Conservation (phyloP, 495 filamentous ascomycete genomes). For the Filosporella fistucella region DNA sequence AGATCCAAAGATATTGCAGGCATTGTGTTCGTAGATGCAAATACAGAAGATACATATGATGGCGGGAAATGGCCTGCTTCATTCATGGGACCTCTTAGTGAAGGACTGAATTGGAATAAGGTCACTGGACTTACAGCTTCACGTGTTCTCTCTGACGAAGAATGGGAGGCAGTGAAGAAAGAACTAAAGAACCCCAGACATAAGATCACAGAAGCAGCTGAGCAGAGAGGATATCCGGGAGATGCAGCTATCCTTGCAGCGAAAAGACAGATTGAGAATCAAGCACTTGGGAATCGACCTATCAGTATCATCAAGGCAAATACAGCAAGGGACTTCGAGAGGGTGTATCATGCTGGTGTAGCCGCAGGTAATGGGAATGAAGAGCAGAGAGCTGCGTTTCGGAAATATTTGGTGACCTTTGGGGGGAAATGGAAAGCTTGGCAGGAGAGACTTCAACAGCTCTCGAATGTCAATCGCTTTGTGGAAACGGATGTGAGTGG, state of each 20-base stretch:
- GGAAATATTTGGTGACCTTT: too few species aligned
- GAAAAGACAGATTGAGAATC: conserved; percentile 12
- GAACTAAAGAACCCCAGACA: neutral
- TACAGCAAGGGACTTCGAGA: conserved; percentile 4
- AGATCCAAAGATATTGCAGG: conserved; percentile 6
- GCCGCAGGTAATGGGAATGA: conserved; percentile 27
- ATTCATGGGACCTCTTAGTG: neutral
- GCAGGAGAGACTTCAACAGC: conserved; percentile 25
- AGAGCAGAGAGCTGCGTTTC: conserved; percentile 27
- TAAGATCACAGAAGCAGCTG: neutral
- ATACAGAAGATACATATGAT: neutral
- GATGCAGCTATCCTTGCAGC: conserved; percentile 4
- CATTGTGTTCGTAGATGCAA: conserved; percentile 11
- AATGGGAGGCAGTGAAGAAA: neutral
- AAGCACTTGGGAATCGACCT: neutral
- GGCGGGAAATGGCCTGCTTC: neutral
- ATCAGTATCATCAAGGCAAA: conserved; percentile 6
- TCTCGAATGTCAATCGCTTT: conserved; percentile 25
- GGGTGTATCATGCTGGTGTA: conserved; percentile 27
- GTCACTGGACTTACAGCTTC: neutral
- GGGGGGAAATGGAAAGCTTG: too few species aligned
- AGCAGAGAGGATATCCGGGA: neutral
- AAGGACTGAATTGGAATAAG: neutral
- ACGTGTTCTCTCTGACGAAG: neutral
- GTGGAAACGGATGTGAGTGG: conserved; percentile 27